Conservation (phyloP, 2,329 filamentous ascomycete species). For the Diaporthe nobilis region DNA sequence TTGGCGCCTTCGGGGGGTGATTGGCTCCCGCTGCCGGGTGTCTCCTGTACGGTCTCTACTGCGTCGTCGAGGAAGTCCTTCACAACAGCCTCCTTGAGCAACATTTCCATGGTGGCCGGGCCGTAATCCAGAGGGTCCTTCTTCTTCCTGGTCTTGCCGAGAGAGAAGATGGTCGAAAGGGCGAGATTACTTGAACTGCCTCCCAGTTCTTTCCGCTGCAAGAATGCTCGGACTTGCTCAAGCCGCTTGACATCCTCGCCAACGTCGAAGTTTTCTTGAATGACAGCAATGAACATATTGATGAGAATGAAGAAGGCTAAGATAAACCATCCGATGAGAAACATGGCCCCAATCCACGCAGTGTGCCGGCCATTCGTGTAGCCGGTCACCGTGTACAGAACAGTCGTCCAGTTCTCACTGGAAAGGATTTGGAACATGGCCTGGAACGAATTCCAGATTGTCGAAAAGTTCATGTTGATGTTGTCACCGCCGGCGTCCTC, state of each 20-base stretch:
- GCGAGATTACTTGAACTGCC: constrained; percentile 81
- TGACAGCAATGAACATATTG: constrained; percentile 99
- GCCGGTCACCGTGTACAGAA: constrained; percentile 85
- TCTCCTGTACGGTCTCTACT: constrained; percentile 60
- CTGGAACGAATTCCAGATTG: constrained; percentile 95
- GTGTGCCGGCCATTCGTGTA: constrained; percentile 76
- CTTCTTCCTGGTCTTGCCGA: constrained; percentile 71
- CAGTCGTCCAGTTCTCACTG: constrained; percentile 94
- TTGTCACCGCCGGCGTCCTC: constrained; percentile 72
- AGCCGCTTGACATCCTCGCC: constrained; percentile 98
- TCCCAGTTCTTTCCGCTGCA: constrained; percentile 90
- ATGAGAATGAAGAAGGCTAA: constrained; percentile 94
- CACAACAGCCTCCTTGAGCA: constrained; percentile 95
- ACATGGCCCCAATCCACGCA: constrained; percentile 93
- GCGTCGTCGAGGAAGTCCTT: constrained; percentile 92
- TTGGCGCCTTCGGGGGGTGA: constrained; percentile 51
- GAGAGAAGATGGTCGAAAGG: constrained; percentile 77
- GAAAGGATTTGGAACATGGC: constrained; percentile 98
- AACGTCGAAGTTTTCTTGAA: constrained; percentile 99
- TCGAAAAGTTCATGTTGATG: constrained; percentile 83
- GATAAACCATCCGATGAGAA: constrained; percentile 96
- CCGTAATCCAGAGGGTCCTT: constrained; percentile 93
- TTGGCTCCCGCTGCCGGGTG: constrained; percentile 52
- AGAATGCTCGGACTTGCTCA: constrained; percentile 94
- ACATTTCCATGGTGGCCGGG: constrained; percentile 92